Percentiles rank a stretch among this genome's conserved stretches.
Evolutionary conservation across 768 basidiomycete genomes (phyloP).

Genomic region (Podaxis sp.): DNA sequence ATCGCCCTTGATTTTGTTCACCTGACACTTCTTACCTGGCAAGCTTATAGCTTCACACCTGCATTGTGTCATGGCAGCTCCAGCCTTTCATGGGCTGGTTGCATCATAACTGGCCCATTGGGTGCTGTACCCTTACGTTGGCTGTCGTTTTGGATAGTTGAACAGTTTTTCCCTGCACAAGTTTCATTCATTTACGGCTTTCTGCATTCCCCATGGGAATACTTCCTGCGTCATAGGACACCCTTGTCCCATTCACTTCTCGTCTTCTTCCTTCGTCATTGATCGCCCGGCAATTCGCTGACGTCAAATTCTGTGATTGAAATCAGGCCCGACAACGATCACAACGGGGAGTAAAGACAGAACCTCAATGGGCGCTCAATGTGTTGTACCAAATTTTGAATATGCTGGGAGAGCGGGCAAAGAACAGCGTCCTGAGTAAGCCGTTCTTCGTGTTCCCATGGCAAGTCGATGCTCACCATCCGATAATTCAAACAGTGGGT

Average conservation of each 20-base stretch:
- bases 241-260: not conserved
- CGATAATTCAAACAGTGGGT: conserved; percentile 46
- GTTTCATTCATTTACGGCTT: conserved; percentile 4
- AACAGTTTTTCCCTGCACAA: not conserved
- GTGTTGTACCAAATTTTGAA: conserved; percentile 44
- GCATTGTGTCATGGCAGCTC: conserved; percentile 18
- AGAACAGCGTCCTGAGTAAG: conserved; percentile 46
- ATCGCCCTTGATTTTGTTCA: conserved; percentile 12
- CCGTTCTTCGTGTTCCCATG: conserved; percentile 14
- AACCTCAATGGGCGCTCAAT: conserved; percentile 43
- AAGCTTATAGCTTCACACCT: conserved; percentile 4
- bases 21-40: conserved; percentile 16
- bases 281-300: not conserved
- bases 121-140: not conserved
- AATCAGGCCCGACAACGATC: conserved; percentile 39
- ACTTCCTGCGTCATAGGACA: conserved; percentile 6
- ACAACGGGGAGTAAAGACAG: conserved; percentile 35
- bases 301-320: not conserved
- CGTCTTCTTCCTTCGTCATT: conserved; percentile 4
- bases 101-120: conserved; percentile 11
- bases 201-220: not conserved
- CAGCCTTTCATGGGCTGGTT: conserved; percentile 7
- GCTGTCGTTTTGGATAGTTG: conserved; percentile 2
- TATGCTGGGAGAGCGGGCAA: conserved; percentile 50
- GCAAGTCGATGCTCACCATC: conserved; percentile 14